Percentiles rank a stretch among this genome's conserved stretches.
phyloP scores from a whole-genome alignment of 2,329 filamentous ascomycete genomes.

The Trichoderma endophyticum region DNA sequence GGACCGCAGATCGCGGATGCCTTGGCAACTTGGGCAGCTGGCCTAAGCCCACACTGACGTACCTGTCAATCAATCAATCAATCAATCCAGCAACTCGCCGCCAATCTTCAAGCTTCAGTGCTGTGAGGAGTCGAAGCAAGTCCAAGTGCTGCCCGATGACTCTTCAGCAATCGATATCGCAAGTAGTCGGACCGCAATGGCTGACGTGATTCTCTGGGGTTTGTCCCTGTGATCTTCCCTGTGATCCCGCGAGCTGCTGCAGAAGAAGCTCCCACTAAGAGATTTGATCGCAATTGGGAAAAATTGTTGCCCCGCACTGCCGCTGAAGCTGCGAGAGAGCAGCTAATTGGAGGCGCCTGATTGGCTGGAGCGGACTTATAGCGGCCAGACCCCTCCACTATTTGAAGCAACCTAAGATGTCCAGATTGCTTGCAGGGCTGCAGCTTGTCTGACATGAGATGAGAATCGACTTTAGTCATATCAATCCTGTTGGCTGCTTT shows the following conservation, averaged over 20 bases:
- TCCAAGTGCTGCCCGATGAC: background rate
- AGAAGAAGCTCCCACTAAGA: conserved; percentile 3
- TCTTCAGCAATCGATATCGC: background rate
- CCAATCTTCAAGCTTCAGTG: background rate
- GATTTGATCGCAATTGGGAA: background rate
- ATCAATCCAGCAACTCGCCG: background rate
- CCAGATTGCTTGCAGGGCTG: background rate
- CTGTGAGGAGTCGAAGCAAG: background rate
- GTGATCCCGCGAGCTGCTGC: conserved; percentile 25
- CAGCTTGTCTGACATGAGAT: background rate
- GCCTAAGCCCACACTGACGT: background rate
- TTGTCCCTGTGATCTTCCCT: conserved; percentile 37
- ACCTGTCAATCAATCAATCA: background rate
- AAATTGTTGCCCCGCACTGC: conserved; percentile 10
- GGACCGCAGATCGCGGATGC: background rate
- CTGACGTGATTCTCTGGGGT: conserved; percentile 21
- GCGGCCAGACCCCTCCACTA: background rate
- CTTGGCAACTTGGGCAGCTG: background rate
- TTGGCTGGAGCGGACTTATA: conserved; percentile 15
- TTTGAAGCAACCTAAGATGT: background rate
- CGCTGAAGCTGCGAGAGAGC: background rate
- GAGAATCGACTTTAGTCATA: background rate
- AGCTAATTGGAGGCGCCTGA: conserved; percentile 20
- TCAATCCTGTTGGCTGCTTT: background rate
- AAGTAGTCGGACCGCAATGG: conserved; percentile 1